Evolutionary conservation across 2,329 filamentous ascomycete species (phyloP).

Genomic region (Xylaria multiplex): DNA sequence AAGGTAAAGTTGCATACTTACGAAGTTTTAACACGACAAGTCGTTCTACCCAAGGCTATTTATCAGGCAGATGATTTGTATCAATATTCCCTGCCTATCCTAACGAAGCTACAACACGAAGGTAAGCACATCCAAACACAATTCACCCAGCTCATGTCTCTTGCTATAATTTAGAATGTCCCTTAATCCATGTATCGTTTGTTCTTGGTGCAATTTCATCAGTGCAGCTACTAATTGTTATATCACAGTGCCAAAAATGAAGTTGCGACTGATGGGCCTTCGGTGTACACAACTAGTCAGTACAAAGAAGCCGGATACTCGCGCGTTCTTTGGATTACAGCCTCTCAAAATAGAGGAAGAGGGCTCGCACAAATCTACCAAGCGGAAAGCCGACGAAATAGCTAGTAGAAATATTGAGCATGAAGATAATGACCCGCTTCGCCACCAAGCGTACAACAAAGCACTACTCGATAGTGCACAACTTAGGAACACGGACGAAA

Average conservation of each 20-base stretch:
- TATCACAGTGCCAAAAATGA: conserved; percentile 71
- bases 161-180: background rate
- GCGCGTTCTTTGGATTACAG: conserved; percentile 79
- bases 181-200: background rate
- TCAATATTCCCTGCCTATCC: conserved; percentile 80
- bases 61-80: conserved; percentile 83
- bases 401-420: conserved; percentile 40
- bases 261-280: conserved; percentile 85
- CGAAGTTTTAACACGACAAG: conserved; percentile 87
- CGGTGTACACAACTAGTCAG: conserved; percentile 88
- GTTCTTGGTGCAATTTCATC: background rate
- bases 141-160: background rate
- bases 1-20: conserved; percentile 97
- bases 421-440: conserved; percentile 54
- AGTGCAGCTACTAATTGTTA: conserved; percentile 3
- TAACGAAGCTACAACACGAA: conserved; percentile 85
- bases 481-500: conserved; percentile 47
- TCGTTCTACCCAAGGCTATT: conserved; percentile 77
- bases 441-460: background rate
- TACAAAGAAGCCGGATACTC: conserved; percentile 81
- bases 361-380: conserved; percentile 39
- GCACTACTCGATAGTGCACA: background rate
- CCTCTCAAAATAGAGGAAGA: conserved; percentile 45
- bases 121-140: conserved; percentile 45
- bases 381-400: conserved; percentile 64